phyloP scores from a whole-genome alignment of 2,329 filamentous ascomycete genomes.

The Elsinoe necatrix region DNA sequence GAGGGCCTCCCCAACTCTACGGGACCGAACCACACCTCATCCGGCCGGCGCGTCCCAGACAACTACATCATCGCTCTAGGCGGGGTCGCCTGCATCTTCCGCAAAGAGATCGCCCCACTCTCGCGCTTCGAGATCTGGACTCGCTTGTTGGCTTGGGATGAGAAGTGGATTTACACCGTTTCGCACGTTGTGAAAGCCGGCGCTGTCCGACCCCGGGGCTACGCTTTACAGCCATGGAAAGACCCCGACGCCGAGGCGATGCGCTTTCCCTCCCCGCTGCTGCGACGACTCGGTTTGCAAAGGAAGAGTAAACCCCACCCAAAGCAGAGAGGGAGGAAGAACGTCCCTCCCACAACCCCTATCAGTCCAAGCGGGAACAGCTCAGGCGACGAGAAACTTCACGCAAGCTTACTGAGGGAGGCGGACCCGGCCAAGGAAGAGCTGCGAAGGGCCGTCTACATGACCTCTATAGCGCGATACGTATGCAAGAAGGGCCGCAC shows the following conservation, averaged over 20 bases:
- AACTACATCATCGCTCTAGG: conserved; percentile 38
- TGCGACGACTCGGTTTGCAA: background rate
- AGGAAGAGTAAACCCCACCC: conserved; percentile 22
- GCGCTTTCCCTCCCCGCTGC: background rate
- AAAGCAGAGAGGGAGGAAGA: conserved; percentile 16
- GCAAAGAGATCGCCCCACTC: conserved; percentile 39
- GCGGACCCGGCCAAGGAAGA: conserved; percentile 23
- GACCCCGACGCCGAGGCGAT: conserved; percentile 17
- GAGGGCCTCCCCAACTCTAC: conserved; percentile 27
- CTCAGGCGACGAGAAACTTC: conserved; percentile 22
- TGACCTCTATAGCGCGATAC: conserved; percentile 43
- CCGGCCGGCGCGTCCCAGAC: conserved; percentile 4
- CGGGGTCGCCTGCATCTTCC: conserved; percentile 41
- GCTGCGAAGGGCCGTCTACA: conserved; percentile 39
- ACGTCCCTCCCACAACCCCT: background rate
- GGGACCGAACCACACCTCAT: background rate
- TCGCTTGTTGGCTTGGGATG: conserved; percentile 40
- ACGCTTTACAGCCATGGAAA: conserved; percentile 41
- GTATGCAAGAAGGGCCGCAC: conserved; percentile 52
- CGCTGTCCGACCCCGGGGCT: conserved; percentile 33
- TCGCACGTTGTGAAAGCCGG: conserved; percentile 41
- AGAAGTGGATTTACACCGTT: conserved; percentile 44
- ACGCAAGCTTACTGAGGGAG: conserved; percentile 19
- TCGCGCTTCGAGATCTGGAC: conserved; percentile 42
- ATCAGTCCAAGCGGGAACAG: conserved; percentile 1